Percentiles rank a stretch among this genome's conserved stretches.
phyloP scores from a whole-genome alignment of 2,329 filamentous ascomycete species.

The Monilinia vaccinii-corymbosi region DNA sequence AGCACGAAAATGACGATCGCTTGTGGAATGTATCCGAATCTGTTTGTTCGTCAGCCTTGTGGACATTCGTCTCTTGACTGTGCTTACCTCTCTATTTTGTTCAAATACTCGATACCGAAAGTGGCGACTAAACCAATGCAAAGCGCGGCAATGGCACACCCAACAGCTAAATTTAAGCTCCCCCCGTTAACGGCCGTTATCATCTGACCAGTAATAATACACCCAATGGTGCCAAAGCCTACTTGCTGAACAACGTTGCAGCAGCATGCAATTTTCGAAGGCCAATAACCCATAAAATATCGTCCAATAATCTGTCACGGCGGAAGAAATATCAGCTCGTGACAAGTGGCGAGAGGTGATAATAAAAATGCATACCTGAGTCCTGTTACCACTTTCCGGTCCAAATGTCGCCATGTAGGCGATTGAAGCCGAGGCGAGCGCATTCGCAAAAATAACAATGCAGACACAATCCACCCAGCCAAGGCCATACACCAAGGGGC shows the following conservation, averaged over 20 bases:
- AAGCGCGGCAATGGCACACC: constrained; percentile 16
- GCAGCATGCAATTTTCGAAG: constrained; percentile 51
- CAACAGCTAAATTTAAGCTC: neutral
- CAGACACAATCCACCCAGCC: constrained; percentile 46
- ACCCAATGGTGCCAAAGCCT: constrained; percentile 54
- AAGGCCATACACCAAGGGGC: constrained; percentile 46
- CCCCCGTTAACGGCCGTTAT: constrained; percentile 16
- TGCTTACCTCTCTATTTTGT: constrained; percentile 11
- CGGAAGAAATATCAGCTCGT: neutral
- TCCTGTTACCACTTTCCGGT: constrained; percentile 48
- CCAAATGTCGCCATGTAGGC: constrained; percentile 55
- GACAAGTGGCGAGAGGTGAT: neutral
- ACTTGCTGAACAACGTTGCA: constrained; percentile 51
- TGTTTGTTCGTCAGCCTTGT: neutral
- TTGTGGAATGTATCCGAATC: constrained; percentile 43
- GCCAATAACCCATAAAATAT: constrained; percentile 56
- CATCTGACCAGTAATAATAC: constrained; percentile 17
- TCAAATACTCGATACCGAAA: constrained; percentile 13
- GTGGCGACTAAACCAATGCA: constrained; percentile 14
- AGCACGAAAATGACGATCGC: constrained; percentile 46
- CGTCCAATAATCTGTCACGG: constrained; percentile 41
- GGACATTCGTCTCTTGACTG: neutral
- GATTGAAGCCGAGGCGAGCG: constrained; percentile 42
- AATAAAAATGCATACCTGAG: constrained; percentile 37
- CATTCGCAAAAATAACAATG: constrained; percentile 45